Evolutionary conservation across 2,329 filamentous ascomycete genomes (phyloP), one percentile per base, ranked within the genome.

Genomic region (Monascus ruber): DNA sequence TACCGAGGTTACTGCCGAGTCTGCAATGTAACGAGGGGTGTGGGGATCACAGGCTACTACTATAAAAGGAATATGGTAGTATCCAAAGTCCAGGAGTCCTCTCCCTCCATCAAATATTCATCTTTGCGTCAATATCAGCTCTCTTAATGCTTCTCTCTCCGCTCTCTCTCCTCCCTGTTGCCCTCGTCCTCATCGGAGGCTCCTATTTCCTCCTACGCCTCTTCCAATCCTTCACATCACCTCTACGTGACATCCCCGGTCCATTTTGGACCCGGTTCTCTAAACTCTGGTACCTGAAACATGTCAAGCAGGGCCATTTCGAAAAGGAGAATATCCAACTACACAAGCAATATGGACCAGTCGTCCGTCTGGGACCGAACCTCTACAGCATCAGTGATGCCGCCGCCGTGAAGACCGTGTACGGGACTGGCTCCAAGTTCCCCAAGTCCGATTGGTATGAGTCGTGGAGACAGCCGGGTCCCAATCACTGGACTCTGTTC

Each of bases 321-420:
- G 50, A 68, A 43, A 45, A 58, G 36, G 52, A 61, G 45, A 60
- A 64, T 41, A 56, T 70, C 46, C 42, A 41, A 1, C 53, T 70
- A 1, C 67, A 70, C 39, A 43, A 51, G 24, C 51, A 56, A 42
- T 64, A 68, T 42, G 66, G 66, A 0, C 43, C 58, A 0, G 51
- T 73, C n/a, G 60, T 73, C 0, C 65, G 70, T 0, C 63, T 72
- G 39, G 67, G 65, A 0, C 70, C 69, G 0, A 60, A 68, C 11
- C 62, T 71, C 5, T 73, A 71, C 39, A 70, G 64, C 29, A 55
- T 74, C 42, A 58, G 57, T 28, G 62, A 70, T 38, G 52, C 58
- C 0, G 49, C 60, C 0, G 67, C 65, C 0, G 45, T 62, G 2
- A 68, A 65, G 39, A 53, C 46, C 0, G 60, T 72, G 26, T 71